These are phyloP conservation scores for Venturia effusa DNA, from an alignment of 2,329 filamentous ascomycete genomes.

Conservation along the genomic window DNA sequence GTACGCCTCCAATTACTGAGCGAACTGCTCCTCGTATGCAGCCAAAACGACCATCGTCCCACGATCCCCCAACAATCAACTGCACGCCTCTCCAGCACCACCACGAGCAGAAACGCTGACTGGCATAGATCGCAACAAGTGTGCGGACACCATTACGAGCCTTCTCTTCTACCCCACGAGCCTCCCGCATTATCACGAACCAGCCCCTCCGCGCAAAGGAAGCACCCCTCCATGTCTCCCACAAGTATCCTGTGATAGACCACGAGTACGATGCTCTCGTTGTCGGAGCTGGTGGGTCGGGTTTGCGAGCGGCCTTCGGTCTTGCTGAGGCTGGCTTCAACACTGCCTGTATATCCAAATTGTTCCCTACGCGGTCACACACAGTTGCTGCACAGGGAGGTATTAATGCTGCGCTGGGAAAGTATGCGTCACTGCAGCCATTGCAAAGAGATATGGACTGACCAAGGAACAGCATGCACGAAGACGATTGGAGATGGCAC, in stretches of 20 bases:
- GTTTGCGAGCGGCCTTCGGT: constrained; percentile 74
- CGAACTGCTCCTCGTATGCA: background rate
- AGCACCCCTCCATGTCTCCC: constrained; percentile 74
- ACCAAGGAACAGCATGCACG: constrained; percentile 57
- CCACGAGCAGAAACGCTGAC: background rate
- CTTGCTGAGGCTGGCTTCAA: constrained; percentile 83
- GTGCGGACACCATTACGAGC: constrained; percentile 49
- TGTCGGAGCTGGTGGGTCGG: constrained; percentile 72
- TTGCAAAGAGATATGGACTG: background rate
- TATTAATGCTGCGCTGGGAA: constrained; percentile 80
- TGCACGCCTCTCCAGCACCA: background rate
- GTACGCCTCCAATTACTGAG: constrained; percentile 1
- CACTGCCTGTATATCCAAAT: constrained; percentile 76
- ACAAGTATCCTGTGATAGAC: constrained; percentile 94
- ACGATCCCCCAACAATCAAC: background rate
- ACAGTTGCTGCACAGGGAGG: constrained; percentile 68
- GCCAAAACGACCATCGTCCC: background rate
- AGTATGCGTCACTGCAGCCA: constrained; percentile 31
- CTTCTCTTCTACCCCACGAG: constrained; percentile 80
- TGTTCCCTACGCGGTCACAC: constrained; percentile 77
- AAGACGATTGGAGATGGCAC: constrained; percentile 98
- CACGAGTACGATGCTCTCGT: constrained; percentile 98
- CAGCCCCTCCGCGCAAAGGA: constrained; percentile 85
- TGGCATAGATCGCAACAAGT: constrained; percentile 22
- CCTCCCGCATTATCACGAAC: constrained; percentile 76